Evolutionary conservation across 257 asterid genomes (phyloP).

Genomic region (Craterostigma plantagineum): DNA sequence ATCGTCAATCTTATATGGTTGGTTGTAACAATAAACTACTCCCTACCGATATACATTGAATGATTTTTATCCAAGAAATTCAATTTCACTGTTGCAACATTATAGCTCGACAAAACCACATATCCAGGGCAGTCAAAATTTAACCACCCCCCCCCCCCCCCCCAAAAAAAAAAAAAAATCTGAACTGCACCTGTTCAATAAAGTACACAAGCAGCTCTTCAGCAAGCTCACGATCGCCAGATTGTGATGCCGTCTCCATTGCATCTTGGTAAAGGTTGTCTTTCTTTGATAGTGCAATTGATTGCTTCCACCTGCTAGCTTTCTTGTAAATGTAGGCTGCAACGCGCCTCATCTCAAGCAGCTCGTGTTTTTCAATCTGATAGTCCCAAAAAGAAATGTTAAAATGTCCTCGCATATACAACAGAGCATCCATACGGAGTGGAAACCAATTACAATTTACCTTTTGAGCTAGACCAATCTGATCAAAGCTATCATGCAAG

Average conservation of each 20-base stretch:
- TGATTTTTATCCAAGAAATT: neutral
- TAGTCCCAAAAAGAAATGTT: constrained; percentile 5
- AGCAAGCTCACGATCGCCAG: constrained; percentile 99
- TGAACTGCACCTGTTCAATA: constrained; percentile 58
- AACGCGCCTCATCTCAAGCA: constrained; percentile 99
- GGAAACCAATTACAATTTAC: constrained; percentile 35
- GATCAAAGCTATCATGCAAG: constrained; percentile 90
- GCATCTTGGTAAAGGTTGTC: constrained; percentile 94
- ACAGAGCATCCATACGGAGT: neutral
- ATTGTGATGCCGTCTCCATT: constrained; percentile 99
- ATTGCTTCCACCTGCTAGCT: constrained; percentile 98
- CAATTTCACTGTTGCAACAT: too few relatives aligned
- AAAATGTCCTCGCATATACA: constrained; percentile 8
- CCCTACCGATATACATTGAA: neutral
- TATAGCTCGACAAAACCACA: too few relatives aligned
- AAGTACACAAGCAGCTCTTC: constrained; percentile 97
- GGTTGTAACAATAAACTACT: too few relatives aligned
- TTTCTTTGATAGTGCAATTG: constrained; percentile 93
- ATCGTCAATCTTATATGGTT: too few relatives aligned
- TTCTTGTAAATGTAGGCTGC: constrained; percentile 97
- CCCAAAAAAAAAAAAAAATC: neutral
- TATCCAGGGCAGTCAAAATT: neutral
- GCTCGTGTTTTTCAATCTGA: constrained; percentile 98
- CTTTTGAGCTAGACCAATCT: constrained; percentile 97
- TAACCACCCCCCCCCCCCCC: too few relatives aligned